These are phyloP conservation scores for Microstegium vimineum DNA, from an alignment of 176 grass and related monocot species.

Conservation along the genomic window DNA sequence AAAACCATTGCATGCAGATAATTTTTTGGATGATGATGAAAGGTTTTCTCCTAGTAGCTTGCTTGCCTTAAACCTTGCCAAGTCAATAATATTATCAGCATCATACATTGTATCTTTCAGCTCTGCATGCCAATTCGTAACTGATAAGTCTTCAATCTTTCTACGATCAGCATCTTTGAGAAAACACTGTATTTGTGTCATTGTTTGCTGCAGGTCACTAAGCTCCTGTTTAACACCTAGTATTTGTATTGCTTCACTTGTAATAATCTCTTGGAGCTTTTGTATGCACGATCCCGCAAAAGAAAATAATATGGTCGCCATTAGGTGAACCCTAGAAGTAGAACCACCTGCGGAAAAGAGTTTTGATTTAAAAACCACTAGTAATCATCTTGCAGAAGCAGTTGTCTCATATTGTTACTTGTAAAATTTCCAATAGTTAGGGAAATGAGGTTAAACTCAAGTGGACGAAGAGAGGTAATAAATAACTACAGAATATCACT, in stretches of 20 bases:
- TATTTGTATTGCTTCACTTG: constrained; percentile 5
- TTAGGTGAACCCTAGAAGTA: background rate
- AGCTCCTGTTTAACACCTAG: constrained; percentile 32
- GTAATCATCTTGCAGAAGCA: too few relatives aligned
- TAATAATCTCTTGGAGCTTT: background rate
- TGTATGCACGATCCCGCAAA: background rate
- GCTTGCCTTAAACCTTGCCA: background rate
- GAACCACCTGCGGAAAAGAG: too few relatives aligned
- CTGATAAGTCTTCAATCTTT: background rate
- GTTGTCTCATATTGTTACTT: too few relatives aligned
- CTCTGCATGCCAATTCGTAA: background rate
- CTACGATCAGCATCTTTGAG: constrained; percentile 19
- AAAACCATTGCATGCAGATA: background rate
- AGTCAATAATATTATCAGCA: constrained; percentile 36
- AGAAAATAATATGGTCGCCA: constrained; percentile 24
- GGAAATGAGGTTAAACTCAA: too few relatives aligned
- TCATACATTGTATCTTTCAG: constrained; percentile 47
- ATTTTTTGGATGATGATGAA: background rate
- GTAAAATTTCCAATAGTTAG: too few relatives aligned
- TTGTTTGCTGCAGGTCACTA: background rate
- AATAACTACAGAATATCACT: too few relatives aligned
- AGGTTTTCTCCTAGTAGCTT: background rate
- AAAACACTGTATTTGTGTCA: constrained; percentile 14
- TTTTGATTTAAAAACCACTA: too few relatives aligned
- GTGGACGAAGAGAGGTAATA: too few relatives aligned